A percentile compares a stretch with the other conserved stretches of the same genome.
These are phyloP conservation scores for Schizosaccharomyces lindneri DNA, from an alignment of 805 yeast genomes.

Conservation along the genomic window DNA sequence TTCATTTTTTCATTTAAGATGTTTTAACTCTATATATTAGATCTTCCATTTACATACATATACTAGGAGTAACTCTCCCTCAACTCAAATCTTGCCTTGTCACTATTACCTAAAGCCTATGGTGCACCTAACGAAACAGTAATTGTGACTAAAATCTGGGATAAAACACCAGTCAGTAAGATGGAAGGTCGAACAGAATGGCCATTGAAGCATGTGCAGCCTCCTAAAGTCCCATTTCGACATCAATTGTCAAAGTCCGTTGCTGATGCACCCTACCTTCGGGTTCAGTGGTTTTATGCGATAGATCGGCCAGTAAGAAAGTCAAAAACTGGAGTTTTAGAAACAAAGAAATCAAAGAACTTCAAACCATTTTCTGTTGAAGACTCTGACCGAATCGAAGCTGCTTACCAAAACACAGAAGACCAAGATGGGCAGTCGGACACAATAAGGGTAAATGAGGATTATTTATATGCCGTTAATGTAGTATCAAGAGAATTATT, in stretches of 20 bases:
- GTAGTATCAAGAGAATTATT: conserved; percentile 25
- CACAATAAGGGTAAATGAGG: conserved; percentile 49
- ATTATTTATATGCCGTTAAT: conserved; percentile 51
- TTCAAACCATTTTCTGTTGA: conserved; percentile 40
- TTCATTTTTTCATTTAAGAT: too few relatives aligned
- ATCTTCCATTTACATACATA: too few relatives aligned
- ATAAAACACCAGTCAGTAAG: background rate
- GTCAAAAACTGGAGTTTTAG: conserved; percentile 19
- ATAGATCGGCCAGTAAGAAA: conserved; percentile 39
- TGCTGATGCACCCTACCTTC: background rate
- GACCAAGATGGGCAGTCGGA: conserved; percentile 4
- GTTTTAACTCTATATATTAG: too few relatives aligned
- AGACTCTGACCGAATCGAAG: conserved; percentile 43
- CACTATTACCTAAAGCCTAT: background rate
- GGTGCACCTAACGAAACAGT: background rate
- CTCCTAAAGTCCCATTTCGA: background rate
- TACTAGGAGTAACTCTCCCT: too few relatives aligned
- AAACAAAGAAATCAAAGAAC: conserved; percentile 12
- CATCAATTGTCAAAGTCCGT: background rate
- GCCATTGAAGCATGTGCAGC: background rate
- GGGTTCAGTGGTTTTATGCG: conserved; percentile 48
- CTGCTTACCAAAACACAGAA: conserved; percentile 15
- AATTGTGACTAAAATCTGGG: background rate
- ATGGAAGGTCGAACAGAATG: background rate
- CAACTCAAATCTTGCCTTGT: too few relatives aligned